Evolutionary conservation across 2,329 filamentous ascomycete genomes (phyloP), one percentile per base, ranked within the genome.

Genomic region (Colletotrichum musae): DNA sequence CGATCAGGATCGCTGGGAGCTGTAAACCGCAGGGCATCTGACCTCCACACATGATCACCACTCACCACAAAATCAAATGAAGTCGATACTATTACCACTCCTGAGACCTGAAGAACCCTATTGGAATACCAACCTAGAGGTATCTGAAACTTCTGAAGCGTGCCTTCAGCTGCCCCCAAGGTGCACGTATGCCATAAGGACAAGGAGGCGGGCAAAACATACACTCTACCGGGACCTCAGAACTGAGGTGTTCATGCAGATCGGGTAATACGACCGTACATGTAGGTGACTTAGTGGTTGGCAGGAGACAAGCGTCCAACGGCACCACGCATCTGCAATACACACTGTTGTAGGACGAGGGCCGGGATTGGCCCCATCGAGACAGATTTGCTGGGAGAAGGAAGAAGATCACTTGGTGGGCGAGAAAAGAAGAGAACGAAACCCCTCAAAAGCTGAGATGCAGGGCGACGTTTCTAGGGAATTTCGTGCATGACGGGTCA

Each of bases 261-360:
- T 26, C 36, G 39, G 57, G 24, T 21, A 16, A 60, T 26, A 43
- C 58, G 41, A 15, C 47, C 21, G 32, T 36, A 36, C 32, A 36
- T 36, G 32, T 36, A 36, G 32, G 13, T 52, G n/a, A 28, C 36
- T 36, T 10, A 16, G 28, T 24, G 21, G 41, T 50, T 54, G 60
- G 48, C 39, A 32, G 21, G 43, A 26, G 16, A 58, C 41, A n/a
- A 43, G 41, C 16, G 41, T 4, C 9, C n/a, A 47, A 39, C 53
- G 60, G 32, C 41, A 12, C 53, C 16, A 36, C 43, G 50, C 65
- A 48, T 64, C 39, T 26, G 48, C 41, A 68, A n/a, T 3, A 39
- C 39, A 52, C 57, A 21, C 15, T 45, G 48, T 58, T 39, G 65
- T 43, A 58, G 16, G 24, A 68, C 53, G 15, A 32, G 39, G 5